phyloP scores from a whole-genome alignment of 306 rosid genomes.

The Sphenostylis stenocarpa region DNA sequence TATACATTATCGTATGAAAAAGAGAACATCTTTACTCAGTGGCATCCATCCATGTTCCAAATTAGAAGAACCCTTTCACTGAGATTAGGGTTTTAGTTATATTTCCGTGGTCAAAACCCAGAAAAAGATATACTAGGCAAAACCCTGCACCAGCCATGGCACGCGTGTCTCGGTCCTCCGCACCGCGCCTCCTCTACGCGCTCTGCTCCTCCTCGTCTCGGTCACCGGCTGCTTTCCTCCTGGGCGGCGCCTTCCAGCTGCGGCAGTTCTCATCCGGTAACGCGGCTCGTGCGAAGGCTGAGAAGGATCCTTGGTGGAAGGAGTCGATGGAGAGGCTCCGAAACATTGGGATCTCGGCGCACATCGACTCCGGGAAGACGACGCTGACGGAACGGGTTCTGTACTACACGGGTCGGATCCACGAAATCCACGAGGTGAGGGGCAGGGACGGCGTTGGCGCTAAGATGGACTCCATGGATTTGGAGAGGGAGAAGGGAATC shows the following conservation, averaged over 20 bases:
- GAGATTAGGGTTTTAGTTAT: constrained; percentile 26
- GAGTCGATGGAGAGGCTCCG: constrained; percentile 79
- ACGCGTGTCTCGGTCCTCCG: constrained; percentile 36
- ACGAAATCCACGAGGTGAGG: constrained; percentile 93
- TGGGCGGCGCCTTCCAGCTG: constrained; percentile 56
- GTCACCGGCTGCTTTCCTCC: constrained; percentile 22
- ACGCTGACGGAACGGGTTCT: constrained; percentile 91
- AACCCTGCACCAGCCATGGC: constrained; percentile 33
- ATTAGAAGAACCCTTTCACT: neutral
- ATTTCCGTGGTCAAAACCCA: neutral
- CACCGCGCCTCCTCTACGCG: constrained; percentile 40
- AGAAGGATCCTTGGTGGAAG: constrained; percentile 90
- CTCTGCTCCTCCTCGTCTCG: constrained; percentile 45
- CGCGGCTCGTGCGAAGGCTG: constrained; percentile 67
- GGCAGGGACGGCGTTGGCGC: constrained; percentile 97
- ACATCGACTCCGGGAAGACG: constrained; percentile 97
- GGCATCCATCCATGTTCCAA: neutral
- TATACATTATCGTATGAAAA: no score
- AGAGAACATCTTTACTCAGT: neutral
- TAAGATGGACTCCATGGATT: constrained; percentile 98
- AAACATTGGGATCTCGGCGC: constrained; percentile 97
- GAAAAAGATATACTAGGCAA: neutral
- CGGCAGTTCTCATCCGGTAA: constrained; percentile 60
- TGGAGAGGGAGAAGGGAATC: constrained; percentile 94
- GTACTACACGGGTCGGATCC: constrained; percentile 86